Base-by-base conservation (phyloP, 352 stramenopile genomes). In the Peronospora belbahrii region DNA sequence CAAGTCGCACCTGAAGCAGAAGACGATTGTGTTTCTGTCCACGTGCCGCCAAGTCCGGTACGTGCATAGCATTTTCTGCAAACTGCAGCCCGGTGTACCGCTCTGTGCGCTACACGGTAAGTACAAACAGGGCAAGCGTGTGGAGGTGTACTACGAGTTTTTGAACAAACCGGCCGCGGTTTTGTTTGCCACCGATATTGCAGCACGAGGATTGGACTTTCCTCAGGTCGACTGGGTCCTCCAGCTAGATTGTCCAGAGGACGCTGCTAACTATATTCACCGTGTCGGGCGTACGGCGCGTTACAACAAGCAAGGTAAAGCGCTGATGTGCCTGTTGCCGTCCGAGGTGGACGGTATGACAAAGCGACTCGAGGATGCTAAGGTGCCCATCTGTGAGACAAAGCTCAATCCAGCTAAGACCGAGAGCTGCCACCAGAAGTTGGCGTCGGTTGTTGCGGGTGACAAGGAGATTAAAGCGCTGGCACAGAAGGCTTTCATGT, bases 71-170 rank as follows among this genome's bases (percentile, higher is more conserved):
- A 58, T 97, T 13, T 97, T 99, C 39, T 97, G 95, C 61, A 95
- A 95, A 37, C 64, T 99, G 25, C 95, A 98, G 60, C 97, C 97
- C 2, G 97, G 97, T 20, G 77, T 98, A 17, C 89, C 95, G 23
- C 65, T 99, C 1, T 86, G 97, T 74, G 88, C 95, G 4, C 75
- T 99, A 9, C 97, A 99, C 56, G 97, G 97, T 31, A 99, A 99
- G 67, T 94, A 99, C 62, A 98, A 98, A 57, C 96, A 99, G 69
- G 88, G 88, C 6, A 98, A 96, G 57, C 88, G 97, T 30, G 96
- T 97, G 7, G 86, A 98, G 55, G 94, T 99, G 28, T 99, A 99
- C 74, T 98, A 98, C 52, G 96, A 99, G 59, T 99, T 98, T 65
- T 57, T 98, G 14, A 93, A 92, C 74, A 93, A 91, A 17, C 81